Evolutionary conservation across 1,284 basidiomycete genomes (phyloP), one percentile per base, ranked within the genome.

Genomic region (Malassezia equina): DNA sequence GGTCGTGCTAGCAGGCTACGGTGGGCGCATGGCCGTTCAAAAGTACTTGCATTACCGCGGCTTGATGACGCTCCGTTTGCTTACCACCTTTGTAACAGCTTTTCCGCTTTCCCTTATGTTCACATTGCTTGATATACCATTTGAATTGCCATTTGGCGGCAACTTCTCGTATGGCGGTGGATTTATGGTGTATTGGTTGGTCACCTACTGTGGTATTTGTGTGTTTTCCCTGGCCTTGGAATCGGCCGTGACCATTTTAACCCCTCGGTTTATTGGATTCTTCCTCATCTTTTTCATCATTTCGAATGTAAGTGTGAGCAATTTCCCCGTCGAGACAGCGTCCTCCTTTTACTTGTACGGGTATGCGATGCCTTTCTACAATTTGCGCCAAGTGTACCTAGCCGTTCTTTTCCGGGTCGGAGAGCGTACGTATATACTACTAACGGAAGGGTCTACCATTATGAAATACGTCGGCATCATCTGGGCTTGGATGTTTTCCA

Each of bases 331-430:
- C 25, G 61, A 64, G 42, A 47, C 66, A 1, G 47, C 49, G 2
- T 57, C 60, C 1, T 52, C 49, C 12, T 69, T 71, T 52, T 72
- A 62, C 61, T 48, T 50, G 43, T 67, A 66, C 41, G 65, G 63
- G 1, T 68, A 69, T 31, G 52, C 66, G 5, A 65, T 73, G 65
- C 65, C 67, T 0, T 71, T 73, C 59, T 69, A 67, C 60, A 63
- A 63, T 50, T 57, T 69, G 34, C 60, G 60, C 8, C 43, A 53
- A 23, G 60, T 65, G 48, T 73, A 71, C 64, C 40, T 60, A 48
- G 62, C 63, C 42, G 56, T 73, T 52, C 50, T 73, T 47, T 69
- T 67, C 51, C 57, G 67, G 29, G 59, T 61, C 2, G 70, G 70
- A 32, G 47, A 65, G 42, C 63, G 55, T 29, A 41, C 24, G 36